Evolutionary conservation across 1,139 yeast species (phyloP), one percentile per base, ranked within the genome.

Genomic region (Hansenula lynferdii): DNA sequence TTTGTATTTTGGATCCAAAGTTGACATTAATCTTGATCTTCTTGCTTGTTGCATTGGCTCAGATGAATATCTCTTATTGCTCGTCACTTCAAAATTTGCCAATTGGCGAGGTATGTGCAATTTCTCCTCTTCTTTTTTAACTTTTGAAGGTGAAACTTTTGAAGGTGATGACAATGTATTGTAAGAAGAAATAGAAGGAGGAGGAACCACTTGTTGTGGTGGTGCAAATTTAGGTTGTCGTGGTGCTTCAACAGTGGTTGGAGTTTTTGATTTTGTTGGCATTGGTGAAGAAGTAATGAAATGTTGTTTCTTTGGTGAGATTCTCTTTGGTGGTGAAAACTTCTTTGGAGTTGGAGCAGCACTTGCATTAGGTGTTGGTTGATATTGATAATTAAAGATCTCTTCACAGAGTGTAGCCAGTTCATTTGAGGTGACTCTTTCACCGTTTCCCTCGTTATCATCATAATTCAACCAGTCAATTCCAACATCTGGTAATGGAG

Each of bases 321-420:
- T 20, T 29, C 40, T 40, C 31, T 29, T 44, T n/a, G n/a, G n/a
- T n/a, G n/a, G n/a, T n/a, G n/a, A n/a, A n/a, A n/a, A n/a, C 19
- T 20, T 35, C 9, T 28, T 31, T 17, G 50, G 48, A n/a, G 49
- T 36, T n/a, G 36, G 10, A 11, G 15, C 6, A 17, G 29, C 8
- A 27, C 19, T 27, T 15, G 20, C 8, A 9, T 4, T 25, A n/a
- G 20, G 5, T 18, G n/a, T n/a, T 18, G 6, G 16, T 17, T 16
- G 19, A 17, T 16, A 6, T 28, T 41, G 38, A 25, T 41, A 33
- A 32, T 42, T 49, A 37, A 65, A 64, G 20, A 64, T 55, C 39
- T 62, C 67, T 35, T 62, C 63, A 46, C 65, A 63, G 8, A 56
- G 37, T 8, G 48, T 36, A 5, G 56, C 56, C 42, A 56, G 49